These are phyloP conservation scores for Kurtzmaniella cleridarum DNA, from an alignment of 805 yeast genomes.

Conservation along the genomic window DNA sequence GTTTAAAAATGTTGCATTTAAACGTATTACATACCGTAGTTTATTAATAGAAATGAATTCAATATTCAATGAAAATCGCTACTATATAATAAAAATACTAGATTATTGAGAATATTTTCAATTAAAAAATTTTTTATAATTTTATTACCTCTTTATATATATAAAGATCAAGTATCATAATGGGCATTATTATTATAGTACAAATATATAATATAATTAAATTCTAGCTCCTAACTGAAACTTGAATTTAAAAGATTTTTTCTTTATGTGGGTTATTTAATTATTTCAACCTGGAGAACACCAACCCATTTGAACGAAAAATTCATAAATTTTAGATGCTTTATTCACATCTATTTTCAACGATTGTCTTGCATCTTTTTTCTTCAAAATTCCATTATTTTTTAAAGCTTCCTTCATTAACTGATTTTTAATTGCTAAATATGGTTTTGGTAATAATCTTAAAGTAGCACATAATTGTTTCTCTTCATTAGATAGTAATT, in stretches of 20 bases:
- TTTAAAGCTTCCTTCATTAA: slow-evolving; percentile 81
- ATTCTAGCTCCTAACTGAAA: too few species aligned
- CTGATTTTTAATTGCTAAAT: slow-evolving; percentile 85
- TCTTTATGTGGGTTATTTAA: neutral
- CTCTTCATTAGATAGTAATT: slow-evolving; percentile 81
- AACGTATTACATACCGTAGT: too few species aligned
- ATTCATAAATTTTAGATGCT: slow-evolving; percentile 84
- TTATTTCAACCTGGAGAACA: slow-evolving; percentile 36
- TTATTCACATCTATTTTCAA: slow-evolving; percentile 81
- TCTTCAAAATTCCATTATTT: slow-evolving; percentile 78
- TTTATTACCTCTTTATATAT: neutral
- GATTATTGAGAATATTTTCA: too few species aligned
- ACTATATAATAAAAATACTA: too few species aligned
- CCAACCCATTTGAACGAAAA: slow-evolving; percentile 93
- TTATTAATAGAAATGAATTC: too few species aligned
- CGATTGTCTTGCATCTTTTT: slow-evolving; percentile 79
- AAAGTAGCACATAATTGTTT: slow-evolving; percentile 78
- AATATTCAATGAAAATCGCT: too few species aligned
- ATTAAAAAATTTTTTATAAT: too few species aligned
- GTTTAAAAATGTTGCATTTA: too few species aligned
- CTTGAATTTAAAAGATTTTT: too few species aligned
- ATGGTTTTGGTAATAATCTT: slow-evolving; percentile 88
- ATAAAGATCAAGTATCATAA: neutral
- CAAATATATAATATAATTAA: neutral
- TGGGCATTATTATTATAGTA: neutral